A percentile compares a stretch with the other conserved stretches of the same genome.
phyloP scores from a whole-genome alignment of 352 stramenopile genomes.

The Globisporangium nagaii region DNA sequence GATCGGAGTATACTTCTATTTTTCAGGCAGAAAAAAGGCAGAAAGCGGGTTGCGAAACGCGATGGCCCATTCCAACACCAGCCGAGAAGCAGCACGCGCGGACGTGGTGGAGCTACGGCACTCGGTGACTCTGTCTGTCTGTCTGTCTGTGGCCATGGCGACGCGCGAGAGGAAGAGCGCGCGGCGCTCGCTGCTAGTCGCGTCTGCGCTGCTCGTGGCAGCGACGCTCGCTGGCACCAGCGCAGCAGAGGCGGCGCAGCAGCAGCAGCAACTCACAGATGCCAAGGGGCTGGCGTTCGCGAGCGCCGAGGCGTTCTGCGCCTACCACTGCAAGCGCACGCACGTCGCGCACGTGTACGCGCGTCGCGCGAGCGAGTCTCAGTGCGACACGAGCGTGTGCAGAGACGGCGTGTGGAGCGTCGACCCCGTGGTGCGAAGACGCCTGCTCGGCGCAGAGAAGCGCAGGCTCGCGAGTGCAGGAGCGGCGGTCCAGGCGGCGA shows the following conservation, averaged over 20 bases:
- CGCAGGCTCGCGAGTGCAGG: conserved; percentile 19
- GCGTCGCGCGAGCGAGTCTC: conserved; percentile 7
- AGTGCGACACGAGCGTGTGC: conserved; percentile 8
- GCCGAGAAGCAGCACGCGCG: too few relatives aligned
- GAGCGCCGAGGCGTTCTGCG: conserved; percentile 38
- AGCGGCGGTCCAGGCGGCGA: neutral
- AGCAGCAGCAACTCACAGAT: conserved; percentile 22
- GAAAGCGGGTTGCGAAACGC: too few relatives aligned
- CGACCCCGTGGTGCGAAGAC: conserved; percentile 1
- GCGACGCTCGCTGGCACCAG: neutral
- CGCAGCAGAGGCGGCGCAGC: neutral
- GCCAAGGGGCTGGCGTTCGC: conserved; percentile 36
- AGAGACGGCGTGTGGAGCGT: neutral
- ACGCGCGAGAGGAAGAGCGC: neutral
- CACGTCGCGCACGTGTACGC: conserved; percentile 13
- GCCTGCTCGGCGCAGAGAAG: conserved; percentile 1
- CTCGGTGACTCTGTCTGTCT: neutral
- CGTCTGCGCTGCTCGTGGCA: neutral
- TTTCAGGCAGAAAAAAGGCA: too few relatives aligned
- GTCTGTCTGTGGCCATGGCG: neutral
- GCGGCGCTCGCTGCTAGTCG: neutral
- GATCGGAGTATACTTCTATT: too few relatives aligned
- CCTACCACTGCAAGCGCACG: conserved; percentile 44
- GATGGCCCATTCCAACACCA: too few relatives aligned
- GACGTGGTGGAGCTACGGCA: too few relatives aligned